A percentile compares a stretch with the other conserved stretches of the same genome.
phyloP scores from a whole-genome alignment of 148 eudicot genomes.

The Nyssa sinensis region DNA sequence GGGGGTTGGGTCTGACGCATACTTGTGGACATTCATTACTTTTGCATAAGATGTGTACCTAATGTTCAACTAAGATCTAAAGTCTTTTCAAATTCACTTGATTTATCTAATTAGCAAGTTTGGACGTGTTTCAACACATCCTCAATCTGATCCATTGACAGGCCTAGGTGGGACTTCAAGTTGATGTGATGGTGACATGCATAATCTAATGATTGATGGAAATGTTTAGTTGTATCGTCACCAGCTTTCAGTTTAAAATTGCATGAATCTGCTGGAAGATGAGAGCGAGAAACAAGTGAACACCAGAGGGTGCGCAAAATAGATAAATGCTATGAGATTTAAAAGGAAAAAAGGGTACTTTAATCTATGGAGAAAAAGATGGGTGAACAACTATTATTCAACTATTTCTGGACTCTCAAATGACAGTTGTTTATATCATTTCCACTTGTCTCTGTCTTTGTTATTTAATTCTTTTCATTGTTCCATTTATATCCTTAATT shows the following conservation, averaged over 20 bases:
- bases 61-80: too few species aligned
- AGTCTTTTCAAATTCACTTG: not conserved
- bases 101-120: too few species aligned
- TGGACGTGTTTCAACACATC: not conserved
- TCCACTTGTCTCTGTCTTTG: not conserved
- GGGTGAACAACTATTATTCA: not conserved
- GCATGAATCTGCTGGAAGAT: slow-evolving; percentile 5
- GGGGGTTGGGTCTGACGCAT: too few species aligned
- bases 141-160: not conserved
- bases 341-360: not conserved
- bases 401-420: not conserved
- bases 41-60: too few species aligned
- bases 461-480: slow-evolving; percentile 1
- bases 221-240: not conserved
- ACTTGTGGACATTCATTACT: too few species aligned
- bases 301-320: not conserved
- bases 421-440: not conserved
- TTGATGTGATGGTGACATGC: not conserved
- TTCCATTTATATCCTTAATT: not conserved
- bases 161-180: not conserved
- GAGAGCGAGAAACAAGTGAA: not conserved
- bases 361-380: not conserved
- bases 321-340: not conserved
- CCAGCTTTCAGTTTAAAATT: not conserved
- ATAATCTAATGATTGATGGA: not conserved